A percentile compares a stretch with the other conserved stretches of the same genome.
phyloP scores from a whole-genome alignment of 176 grass and related monocot genomes.

The Melocanna baccifera region DNA sequence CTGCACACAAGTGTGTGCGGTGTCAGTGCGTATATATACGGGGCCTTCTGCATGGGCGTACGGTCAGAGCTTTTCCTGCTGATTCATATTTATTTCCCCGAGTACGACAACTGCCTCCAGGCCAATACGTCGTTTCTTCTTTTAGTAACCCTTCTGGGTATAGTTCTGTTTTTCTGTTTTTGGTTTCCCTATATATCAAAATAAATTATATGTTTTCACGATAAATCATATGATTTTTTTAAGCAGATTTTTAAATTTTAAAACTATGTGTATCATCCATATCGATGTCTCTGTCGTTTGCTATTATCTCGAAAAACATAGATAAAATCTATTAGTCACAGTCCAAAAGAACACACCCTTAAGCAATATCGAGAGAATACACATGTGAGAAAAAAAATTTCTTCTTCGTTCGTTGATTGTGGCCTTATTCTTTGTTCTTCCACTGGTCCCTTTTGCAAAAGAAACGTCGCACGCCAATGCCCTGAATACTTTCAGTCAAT shows the following conservation, averaged over 20 bases:
- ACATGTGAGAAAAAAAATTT: neutral
- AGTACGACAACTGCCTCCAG: neutral
- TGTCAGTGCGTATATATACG: neutral
- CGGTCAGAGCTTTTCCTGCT: neutral
- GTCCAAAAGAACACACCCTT: neutral
- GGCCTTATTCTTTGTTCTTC: neutral
- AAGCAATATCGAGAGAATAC: neutral
- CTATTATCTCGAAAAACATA: too few species aligned
- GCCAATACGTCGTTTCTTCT: neutral
- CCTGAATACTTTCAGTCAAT: neutral
- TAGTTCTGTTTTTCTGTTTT: neutral
- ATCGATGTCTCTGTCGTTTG: rapidly evolving
- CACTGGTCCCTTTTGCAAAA: neutral
- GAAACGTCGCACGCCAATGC: neutral
- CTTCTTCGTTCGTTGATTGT: neutral
- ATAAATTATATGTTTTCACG: too few species aligned
- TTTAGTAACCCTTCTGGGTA: too few species aligned
- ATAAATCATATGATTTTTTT: too few species aligned
- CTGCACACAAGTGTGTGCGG: neutral
- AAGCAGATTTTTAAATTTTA: rapidly evolving
- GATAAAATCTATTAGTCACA: too few species aligned
- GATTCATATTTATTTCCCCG: neutral
- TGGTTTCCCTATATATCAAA: too few species aligned
- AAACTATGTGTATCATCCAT: rapidly evolving
- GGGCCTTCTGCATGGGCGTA: neutral